Base-by-base conservation (phyloP, 2,329 filamentous ascomycete genomes). In the Claviceps fusiformis region DNA sequence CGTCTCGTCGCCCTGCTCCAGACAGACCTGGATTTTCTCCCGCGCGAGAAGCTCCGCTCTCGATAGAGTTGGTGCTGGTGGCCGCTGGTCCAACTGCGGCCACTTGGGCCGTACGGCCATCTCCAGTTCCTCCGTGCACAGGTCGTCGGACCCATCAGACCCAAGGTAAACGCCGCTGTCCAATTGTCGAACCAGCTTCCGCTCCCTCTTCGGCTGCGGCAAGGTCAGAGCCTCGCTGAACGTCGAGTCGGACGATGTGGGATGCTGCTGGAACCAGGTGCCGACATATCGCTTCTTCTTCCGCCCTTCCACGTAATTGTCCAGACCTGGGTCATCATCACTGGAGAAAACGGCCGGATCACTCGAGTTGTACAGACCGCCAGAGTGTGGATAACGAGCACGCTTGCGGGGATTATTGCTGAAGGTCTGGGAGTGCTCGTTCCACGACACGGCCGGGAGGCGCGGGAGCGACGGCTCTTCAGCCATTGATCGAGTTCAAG, bases 91-190 rank as follows among this genome's bases (percentile, higher is more conserved):
- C 46, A 73, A 62, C 54, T 71, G 71, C 0, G 71, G 70, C 17
- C 76, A 61, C 54, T 64, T 71, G 39, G 70, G 60, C 55, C 67
- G 65, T 5, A 63, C 57, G 29, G 67, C 61, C n/a, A 62, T 53
- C 31, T 67, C 65, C 10, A 71, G 58, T 3, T 59, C 60, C 3
- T 71, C 70, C 51, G 67, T 15, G 11, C 35, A 55, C 29, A 65
- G 54, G 33, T 73, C 72, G 29, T 75, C 76, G 11, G 73, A 69
- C 37, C 64, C 68, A 56, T 86, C 84, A 58, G 81, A 85, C 4
- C 77, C 81, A 71, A 89, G 76, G 69, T 78, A 89, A 3, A 89
- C 78, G 52, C 82, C 83, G 65, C 84, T 87, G 67, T 89, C 86
- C 56, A 79, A 70, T 60, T 85, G 80, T 53, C 81, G 75, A 61